Percentiles rank a stretch among this genome's conserved stretches.
These are phyloP conservation scores for Amanita muscaria DNA, from an alignment of 768 basidiomycete species.

Conservation along the genomic window DNA sequence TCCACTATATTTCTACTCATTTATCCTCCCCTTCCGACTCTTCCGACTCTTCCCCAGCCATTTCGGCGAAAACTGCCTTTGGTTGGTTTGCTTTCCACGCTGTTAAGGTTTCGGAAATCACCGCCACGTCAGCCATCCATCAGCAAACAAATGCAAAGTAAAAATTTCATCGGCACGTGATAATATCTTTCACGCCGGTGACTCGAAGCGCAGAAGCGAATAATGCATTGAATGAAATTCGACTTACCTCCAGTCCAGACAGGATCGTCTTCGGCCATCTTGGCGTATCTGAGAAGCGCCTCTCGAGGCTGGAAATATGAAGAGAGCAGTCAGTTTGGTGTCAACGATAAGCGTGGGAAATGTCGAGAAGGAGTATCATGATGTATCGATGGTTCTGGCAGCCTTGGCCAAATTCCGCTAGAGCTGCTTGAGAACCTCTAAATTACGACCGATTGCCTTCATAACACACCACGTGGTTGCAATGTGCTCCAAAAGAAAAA, in stretches of 20 bases:
- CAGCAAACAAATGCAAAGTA: constrained; percentile 37
- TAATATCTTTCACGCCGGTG: constrained; percentile 3
- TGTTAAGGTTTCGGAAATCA: constrained; percentile 48
- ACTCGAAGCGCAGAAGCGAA: constrained; percentile 7
- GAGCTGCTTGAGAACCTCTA: constrained; percentile 2
- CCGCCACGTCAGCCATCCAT: constrained; percentile 56
- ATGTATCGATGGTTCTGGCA: neutral
- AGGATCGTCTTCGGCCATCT: constrained; percentile 66
- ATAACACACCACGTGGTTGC: constrained; percentile 11
- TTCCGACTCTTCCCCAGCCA: constrained; percentile 50
- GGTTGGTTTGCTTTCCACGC: constrained; percentile 86
- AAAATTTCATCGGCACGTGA: constrained; percentile 28
- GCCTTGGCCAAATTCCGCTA: neutral
- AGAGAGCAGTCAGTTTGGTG: constrained; percentile 13
- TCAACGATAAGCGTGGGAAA: constrained; percentile 7
- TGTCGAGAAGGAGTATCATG: constrained; percentile 10
- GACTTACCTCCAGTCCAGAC: constrained; percentile 78
- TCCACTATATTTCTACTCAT: constrained; percentile 22
- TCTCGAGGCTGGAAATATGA: constrained; percentile 75
- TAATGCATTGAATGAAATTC: constrained; percentile 12
- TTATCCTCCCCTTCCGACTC: constrained; percentile 55
- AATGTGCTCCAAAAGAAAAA: constrained; percentile 4
- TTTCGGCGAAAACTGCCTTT: constrained; percentile 71
- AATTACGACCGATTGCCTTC: neutral
- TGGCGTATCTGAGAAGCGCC: constrained; percentile 90